A percentile compares a stretch with the other conserved stretches of the same genome.
Evolutionary conservation across 2,329 filamentous ascomycete genomes (phyloP).

Genomic region (Onygenales sp.): DNA sequence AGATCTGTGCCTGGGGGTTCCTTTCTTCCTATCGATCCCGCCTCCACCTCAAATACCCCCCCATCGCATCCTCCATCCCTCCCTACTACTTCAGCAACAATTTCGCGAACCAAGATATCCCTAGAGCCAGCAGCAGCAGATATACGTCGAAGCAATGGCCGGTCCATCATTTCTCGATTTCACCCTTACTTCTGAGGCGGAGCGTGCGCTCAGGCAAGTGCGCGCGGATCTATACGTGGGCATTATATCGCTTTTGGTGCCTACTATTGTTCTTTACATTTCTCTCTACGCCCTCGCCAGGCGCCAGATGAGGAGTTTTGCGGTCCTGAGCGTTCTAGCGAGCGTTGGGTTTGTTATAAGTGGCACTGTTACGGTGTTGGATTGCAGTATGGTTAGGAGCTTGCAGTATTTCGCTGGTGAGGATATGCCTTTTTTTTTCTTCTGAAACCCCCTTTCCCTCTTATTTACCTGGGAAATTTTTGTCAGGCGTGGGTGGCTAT

Average conservation of each 20-base stretch:
- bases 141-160: neutral
- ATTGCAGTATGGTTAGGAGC: constrained; percentile 21
- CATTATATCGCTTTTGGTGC: constrained; percentile 8
- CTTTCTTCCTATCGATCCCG: too few relatives aligned
- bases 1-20: too few relatives aligned
- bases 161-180: neutral
- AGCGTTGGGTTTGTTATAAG: constrained; percentile 6
- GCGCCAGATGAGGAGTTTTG: constrained; percentile 6
- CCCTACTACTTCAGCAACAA: neutral
- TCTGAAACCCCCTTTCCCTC: neutral
- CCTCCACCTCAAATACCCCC: neutral
- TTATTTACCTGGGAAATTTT: too few relatives aligned
- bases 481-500: too few relatives aligned
- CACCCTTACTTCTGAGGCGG: constrained; percentile 6
- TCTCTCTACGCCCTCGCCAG: constrained; percentile 12
- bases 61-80: neutral
- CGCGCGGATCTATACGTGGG: constrained; percentile 4
- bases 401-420: constrained; percentile 27
- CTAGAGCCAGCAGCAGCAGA: neutral
- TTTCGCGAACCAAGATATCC: neutral
- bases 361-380: constrained; percentile 20
- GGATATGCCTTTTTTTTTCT: constrained; percentile 4
- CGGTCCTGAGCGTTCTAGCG: constrained; percentile 7
- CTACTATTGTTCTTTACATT: constrained; percentile 11
- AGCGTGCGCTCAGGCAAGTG: constrained; percentile 4